A percentile compares a stretch with the other conserved stretches of the same genome.
phyloP scores from a whole-genome alignment of 179 eudicot genomes.

The Amaranthus tricolor region DNA sequence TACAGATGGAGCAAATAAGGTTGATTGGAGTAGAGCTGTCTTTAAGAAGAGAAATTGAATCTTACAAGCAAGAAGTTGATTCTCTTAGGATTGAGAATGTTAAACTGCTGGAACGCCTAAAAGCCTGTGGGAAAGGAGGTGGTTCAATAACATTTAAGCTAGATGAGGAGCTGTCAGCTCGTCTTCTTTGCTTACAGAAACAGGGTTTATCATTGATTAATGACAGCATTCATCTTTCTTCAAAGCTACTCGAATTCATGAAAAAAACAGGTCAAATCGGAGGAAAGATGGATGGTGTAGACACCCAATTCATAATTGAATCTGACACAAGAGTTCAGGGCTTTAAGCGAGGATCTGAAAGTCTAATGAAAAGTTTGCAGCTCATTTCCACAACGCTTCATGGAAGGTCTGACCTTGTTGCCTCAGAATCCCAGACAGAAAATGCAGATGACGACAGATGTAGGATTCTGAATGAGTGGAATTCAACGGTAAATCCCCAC shows the following conservation, averaged over 20 bases:
- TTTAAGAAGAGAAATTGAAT: conserved; percentile 77
- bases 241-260: conserved; percentile 56
- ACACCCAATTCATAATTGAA: conserved; percentile 61
- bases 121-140: conserved; percentile 48
- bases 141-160: conserved; percentile 54
- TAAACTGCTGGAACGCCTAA: conserved; percentile 62
- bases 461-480: conserved; percentile 30
- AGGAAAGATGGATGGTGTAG: conserved; percentile 42
- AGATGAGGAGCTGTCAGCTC: conserved; percentile 63
- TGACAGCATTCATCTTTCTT: conserved; percentile 55
- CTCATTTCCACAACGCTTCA: conserved; percentile 44
- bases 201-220: conserved; percentile 59
- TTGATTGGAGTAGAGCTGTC: conserved; percentile 74
- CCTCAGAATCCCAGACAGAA: conserved; percentile 31
- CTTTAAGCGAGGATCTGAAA: conserved; percentile 60
- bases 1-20: conserved; percentile 75
- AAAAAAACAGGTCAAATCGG: conserved; percentile 46
- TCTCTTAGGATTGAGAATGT: conserved; percentile 80
- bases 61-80: conserved; percentile 58
- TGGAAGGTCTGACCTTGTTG: conserved; percentile 42
- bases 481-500: conserved; percentile 40
- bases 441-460: conserved; percentile 24
- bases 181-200: conserved; percentile 56
- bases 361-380: conserved; percentile 50
- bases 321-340: conserved; percentile 79